These are phyloP conservation scores for Tricholomella constricta DNA, from an alignment of 768 basidiomycete genomes.

Conservation along the genomic window DNA sequence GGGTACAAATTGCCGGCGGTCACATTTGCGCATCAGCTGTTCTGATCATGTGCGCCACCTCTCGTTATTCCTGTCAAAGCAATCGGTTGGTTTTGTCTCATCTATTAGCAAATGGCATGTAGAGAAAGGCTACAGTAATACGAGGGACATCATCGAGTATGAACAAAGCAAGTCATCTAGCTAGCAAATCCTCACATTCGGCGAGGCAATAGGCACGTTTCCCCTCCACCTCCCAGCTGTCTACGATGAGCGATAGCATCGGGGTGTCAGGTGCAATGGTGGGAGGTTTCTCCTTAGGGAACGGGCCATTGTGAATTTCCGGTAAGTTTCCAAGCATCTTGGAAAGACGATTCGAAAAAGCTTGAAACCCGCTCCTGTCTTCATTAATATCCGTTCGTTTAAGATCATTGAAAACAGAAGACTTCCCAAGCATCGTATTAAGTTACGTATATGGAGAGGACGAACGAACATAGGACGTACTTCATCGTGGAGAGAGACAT, in stretches of 20 bases:
- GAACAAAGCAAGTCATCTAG: neutral
- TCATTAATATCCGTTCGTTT: slow-evolving; percentile 43
- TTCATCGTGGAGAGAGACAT: slow-evolving; percentile 51
- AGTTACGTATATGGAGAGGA: no score
- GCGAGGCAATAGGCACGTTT: slow-evolving; percentile 27
- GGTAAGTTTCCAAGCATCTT: slow-evolving; percentile 51
- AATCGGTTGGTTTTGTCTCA: no score
- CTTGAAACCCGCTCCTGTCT: slow-evolving; percentile 37
- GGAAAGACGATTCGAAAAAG: slow-evolving; percentile 42
- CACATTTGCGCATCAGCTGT: no score
- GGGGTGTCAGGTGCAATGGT: slow-evolving; percentile 9
- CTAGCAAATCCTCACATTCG: slow-evolving; percentile 15
- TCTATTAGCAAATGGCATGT: no score
- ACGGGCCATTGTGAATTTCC: slow-evolving; percentile 35
- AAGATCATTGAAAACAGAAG: slow-evolving; percentile 45
- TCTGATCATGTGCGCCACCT: no score
- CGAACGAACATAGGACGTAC: no score
- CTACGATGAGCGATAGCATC: slow-evolving; percentile 14
- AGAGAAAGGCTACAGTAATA: no score
- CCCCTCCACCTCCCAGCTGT: slow-evolving; percentile 32
- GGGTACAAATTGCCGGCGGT: no score
- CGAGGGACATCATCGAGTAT: no score
- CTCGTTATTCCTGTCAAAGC: no score
- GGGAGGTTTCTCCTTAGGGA: slow-evolving; percentile 4
- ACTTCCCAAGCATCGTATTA: no score